These are phyloP conservation scores for Hymenoscyphus scutula DNA, from an alignment of 2,329 filamentous ascomycete genomes.

Conservation along the genomic window DNA sequence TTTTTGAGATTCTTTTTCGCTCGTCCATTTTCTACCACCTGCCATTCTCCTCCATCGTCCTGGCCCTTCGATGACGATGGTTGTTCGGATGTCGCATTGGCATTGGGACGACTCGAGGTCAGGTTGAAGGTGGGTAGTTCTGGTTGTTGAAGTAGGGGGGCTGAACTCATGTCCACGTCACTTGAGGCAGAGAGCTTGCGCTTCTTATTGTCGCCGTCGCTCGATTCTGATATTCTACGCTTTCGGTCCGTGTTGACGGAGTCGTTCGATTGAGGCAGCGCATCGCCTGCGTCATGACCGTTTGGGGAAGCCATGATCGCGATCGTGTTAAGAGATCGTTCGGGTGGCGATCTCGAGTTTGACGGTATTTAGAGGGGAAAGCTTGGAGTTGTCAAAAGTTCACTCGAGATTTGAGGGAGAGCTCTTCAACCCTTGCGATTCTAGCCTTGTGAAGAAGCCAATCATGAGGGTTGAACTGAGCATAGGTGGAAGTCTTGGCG, in stretches of 20 bases:
- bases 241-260: not conserved
- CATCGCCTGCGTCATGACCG: not conserved
- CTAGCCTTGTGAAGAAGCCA: no score
- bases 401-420: no score
- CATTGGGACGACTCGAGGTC: slow-evolving; percentile 26
- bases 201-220: slow-evolving; percentile 26
- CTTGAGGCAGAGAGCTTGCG: slow-evolving; percentile 32
- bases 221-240: slow-evolving; percentile 36
- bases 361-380: not conserved
- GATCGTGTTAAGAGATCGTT: not conserved
- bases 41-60: slow-evolving; percentile 44
- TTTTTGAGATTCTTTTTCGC: slow-evolving; percentile 60
- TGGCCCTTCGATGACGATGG: slow-evolving; percentile 13
- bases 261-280: not conserved
- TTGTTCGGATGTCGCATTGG: slow-evolving; percentile 18
- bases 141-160: slow-evolving; percentile 28
- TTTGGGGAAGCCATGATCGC: slow-evolving; percentile 1
- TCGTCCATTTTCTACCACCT: slow-evolving; percentile 48
- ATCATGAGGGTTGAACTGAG: no score
- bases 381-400: not conserved
- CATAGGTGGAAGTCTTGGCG: no score
- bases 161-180: slow-evolving; percentile 23
- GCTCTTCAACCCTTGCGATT: no score
- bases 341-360: not conserved
- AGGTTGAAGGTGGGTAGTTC: slow-evolving; percentile 38